Percentiles rank a stretch among this genome's conserved stretches.
Evolutionary conservation across 78 protist genomes (phyloP).

Genomic region (Dictyostelium purpureum): DNA sequence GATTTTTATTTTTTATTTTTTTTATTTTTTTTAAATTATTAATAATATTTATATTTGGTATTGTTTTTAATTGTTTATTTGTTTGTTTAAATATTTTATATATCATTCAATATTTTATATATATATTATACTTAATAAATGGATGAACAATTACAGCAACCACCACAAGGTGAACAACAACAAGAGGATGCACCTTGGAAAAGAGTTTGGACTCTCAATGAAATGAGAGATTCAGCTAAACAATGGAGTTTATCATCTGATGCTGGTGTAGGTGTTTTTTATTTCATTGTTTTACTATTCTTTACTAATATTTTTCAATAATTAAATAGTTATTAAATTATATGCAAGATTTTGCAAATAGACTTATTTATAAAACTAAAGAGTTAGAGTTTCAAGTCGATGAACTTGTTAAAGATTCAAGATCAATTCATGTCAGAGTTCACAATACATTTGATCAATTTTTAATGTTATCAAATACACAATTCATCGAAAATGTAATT

Average conservation of each 20-base stretch:
- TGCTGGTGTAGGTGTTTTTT: slow-evolving; percentile 67
- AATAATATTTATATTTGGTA: too few species aligned
- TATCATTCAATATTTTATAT: too few species aligned
- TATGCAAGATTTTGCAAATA: slow-evolving; percentile 78
- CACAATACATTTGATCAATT: slow-evolving; percentile 89
- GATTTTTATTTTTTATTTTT: too few species aligned
- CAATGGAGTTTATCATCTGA: slow-evolving; percentile 82
- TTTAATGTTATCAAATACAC: slow-evolving; percentile 86
- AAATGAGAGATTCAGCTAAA: slow-evolving; percentile 57
- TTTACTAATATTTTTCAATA: background rate
- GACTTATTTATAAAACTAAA: slow-evolving; percentile 65
- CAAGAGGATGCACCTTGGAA: slow-evolving; percentile 80
- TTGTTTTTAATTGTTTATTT: too few species aligned
- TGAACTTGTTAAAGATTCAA: slow-evolving; percentile 57
- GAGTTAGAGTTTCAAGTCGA: slow-evolving; percentile 81
- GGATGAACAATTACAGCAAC: background rate
- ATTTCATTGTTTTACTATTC: background rate
- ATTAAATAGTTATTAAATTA: slow-evolving; percentile 28
- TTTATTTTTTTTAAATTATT: too few species aligned
- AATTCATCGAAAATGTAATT: slow-evolving; percentile 87
- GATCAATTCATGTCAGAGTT: slow-evolving; percentile 51
- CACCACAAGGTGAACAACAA: background rate
- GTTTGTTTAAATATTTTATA: too few species aligned
- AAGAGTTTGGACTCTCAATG: slow-evolving; percentile 68
- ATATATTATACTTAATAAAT: too few species aligned